Conservation (phyloP, 2,329 filamentous ascomycete genomes). For the Anisogramma anomala region DNA sequence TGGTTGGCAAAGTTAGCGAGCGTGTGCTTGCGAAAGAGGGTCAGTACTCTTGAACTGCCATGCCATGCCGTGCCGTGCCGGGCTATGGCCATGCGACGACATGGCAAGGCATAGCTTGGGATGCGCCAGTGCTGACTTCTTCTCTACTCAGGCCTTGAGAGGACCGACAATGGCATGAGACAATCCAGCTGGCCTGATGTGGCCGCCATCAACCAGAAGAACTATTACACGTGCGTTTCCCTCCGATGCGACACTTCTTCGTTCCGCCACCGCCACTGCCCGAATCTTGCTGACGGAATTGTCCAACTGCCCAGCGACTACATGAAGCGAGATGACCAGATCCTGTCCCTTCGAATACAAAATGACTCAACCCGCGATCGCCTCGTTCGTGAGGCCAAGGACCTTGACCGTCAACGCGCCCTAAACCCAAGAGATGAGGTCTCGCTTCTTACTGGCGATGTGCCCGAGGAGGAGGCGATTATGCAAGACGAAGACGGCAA, state of each 20-base stretch:
- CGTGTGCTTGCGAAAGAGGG: conserved; percentile 52
- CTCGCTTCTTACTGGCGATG: conserved; percentile 47
- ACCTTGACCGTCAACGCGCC: conserved; percentile 59
- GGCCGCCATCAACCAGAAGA: conserved; percentile 95
- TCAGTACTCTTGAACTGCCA: conserved; percentile 23
- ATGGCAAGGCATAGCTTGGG: neutral
- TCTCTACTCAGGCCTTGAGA: conserved; percentile 60
- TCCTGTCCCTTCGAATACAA: conserved; percentile 77
- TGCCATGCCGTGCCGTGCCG: neutral
- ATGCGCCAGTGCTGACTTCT: conserved; percentile 8
- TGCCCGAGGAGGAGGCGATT: conserved; percentile 40
- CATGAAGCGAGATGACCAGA: conserved; percentile 95
- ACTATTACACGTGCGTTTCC: conserved; percentile 78
- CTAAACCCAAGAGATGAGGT: conserved; percentile 64
- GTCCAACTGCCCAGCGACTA: conserved; percentile 58
- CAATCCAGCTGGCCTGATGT: conserved; percentile 89
- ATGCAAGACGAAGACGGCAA: conserved; percentile 25
- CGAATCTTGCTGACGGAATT: conserved; percentile 17
- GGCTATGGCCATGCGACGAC: neutral
- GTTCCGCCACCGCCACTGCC: conserved; percentile 1
- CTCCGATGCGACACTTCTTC: neutral
- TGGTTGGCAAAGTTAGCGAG: conserved; percentile 56
- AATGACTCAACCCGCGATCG: conserved; percentile 75
- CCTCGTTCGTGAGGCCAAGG: conserved; percentile 76
- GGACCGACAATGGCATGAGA: conserved; percentile 98